phyloP scores from a whole-genome alignment of 2,329 filamentous ascomycete species.

The Cercospora sp. region DNA sequence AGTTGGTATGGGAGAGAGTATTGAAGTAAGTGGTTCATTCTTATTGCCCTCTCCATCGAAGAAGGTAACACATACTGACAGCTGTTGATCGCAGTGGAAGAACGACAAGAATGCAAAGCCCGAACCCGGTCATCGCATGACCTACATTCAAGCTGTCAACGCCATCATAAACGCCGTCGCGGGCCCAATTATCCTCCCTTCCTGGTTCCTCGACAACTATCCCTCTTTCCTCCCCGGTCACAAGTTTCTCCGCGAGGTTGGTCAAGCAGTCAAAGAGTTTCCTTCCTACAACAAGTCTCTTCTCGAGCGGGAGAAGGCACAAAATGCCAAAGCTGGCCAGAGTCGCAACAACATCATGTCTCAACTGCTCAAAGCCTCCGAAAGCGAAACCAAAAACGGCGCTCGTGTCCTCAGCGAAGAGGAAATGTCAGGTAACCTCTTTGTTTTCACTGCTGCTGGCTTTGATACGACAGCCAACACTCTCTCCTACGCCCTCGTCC shows the following conservation, averaged over 20 bases:
- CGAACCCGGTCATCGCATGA: conserved; percentile 34
- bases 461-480: conserved; percentile 55
- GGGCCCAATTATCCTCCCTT: conserved; percentile 32
- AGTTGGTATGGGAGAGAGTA: conserved; percentile 35
- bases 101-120: conserved; percentile 28
- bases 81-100: conserved; percentile 22
- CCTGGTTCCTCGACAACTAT: conserved; percentile 30
- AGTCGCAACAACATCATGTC: conserved; percentile 34
- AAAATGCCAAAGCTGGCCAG: conserved; percentile 15
- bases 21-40: conserved; percentile 9
- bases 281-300: conserved; percentile 29
- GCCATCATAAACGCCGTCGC: conserved; percentile 28
- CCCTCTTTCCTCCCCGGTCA: conserved; percentile 30
- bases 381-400: conserved; percentile 19
- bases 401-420: conserved; percentile 38
- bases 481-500: conserved; percentile 50
- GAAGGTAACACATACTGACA: not conserved
- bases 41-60: too few relatives aligned
- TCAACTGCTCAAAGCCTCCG: conserved; percentile 31
- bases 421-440: conserved; percentile 49
- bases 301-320: conserved; percentile 28
- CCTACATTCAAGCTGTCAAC: conserved; percentile 35
- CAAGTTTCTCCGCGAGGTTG: conserved; percentile 20
- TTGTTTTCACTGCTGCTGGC: conserved; percentile 50
- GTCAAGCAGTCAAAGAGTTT: conserved; percentile 32